Percentiles rank a stretch among this genome's conserved stretches.
Evolutionary conservation across 1,284 basidiomycete species (phyloP).

Genomic region (Tranzscheliella williamsii): DNA sequence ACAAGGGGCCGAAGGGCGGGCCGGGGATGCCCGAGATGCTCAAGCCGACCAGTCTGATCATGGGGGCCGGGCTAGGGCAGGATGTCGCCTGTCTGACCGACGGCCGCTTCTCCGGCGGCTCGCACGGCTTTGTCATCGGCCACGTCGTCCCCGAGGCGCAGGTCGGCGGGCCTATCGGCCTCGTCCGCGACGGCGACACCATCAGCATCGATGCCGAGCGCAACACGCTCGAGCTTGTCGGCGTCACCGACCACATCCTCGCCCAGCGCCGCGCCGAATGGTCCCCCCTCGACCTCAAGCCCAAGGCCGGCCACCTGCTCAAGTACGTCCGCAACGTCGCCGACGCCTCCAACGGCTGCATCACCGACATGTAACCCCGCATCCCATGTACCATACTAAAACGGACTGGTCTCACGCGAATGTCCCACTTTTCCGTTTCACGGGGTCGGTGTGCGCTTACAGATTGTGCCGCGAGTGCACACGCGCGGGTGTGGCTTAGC

Average conservation of each 20-base stretch:
- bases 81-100: conserved; percentile 93
- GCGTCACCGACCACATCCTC: conserved; percentile 73
- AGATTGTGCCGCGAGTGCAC: no score
- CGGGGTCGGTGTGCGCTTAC: no score
- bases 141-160: conserved; percentile 92
- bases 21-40: conserved; percentile 97
- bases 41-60: conserved; percentile 64
- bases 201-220: conserved; percentile 77
- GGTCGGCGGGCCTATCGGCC: conserved; percentile 84
- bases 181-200: conserved; percentile 82
- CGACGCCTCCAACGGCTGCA: conserved; percentile 79
- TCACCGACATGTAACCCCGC: conserved; percentile 80
- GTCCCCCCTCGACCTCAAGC: conserved; percentile 82
- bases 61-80: conserved; percentile 84
- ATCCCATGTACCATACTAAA: background rate
- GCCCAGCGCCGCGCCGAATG: conserved; percentile 71
- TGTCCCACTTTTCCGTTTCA: background rate
- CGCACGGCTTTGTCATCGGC: conserved; percentile 76
- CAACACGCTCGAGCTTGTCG: conserved; percentile 75
- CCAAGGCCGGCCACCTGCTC: conserved; percentile 68
- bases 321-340: conserved; percentile 58
- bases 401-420: background rate
- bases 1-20: conserved; percentile 65
- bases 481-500: no score
- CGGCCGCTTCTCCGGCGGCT: conserved; percentile 89